Evolutionary conservation across 2,329 filamentous ascomycete species (phyloP), one percentile per base, ranked within the genome.

Genomic region (Monilinia fructigena): DNA sequence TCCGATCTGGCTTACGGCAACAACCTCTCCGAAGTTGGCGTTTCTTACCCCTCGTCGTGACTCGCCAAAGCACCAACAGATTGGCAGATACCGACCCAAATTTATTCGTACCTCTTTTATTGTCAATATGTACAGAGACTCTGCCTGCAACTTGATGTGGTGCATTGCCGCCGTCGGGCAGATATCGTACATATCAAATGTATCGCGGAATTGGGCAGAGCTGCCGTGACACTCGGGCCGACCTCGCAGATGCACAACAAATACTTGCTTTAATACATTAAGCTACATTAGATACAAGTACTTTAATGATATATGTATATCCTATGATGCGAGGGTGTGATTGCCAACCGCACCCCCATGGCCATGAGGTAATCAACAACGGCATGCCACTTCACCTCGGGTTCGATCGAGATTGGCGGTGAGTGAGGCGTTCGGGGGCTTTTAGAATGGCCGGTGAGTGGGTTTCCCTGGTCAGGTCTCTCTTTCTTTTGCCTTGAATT

Each of bases 371-470:
- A 38, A 62, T 62, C 59, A 52, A 28, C n/a, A 53, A 35, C 45
- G 47, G 47, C 63, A 61, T 60, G 35, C 63, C 55, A 65, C 55
- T 60, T 60, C 23, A 60, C 14, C 54, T 60, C 40, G 52, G 18
- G 14, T 38, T 59, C 48, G 31, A 65, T 66, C 63, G 38, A 61
- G 55, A 66, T 66, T 61, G 28, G 55, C 63, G 63, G 55, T 66
- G 63, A 66, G 63, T 11, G 59, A 45, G 48, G 23, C 45, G 35
- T 54, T 55, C 48, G 50, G 52, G 45, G 42, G 31, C 63, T 61
- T 60, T 31, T 61, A 23, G 20, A 52, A 40, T 66, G 63, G n/a
- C 55, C 47, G 31, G 48, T 47, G 45, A 50, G 63, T 61, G 48
- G 63, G 35, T 23, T 50, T 50, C 10, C 28, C 28, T 26, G 10